These are phyloP conservation scores for Xylariomycetidae sp. DNA, from an alignment of 2,329 filamentous ascomycete species.

Conservation along the genomic window DNA sequence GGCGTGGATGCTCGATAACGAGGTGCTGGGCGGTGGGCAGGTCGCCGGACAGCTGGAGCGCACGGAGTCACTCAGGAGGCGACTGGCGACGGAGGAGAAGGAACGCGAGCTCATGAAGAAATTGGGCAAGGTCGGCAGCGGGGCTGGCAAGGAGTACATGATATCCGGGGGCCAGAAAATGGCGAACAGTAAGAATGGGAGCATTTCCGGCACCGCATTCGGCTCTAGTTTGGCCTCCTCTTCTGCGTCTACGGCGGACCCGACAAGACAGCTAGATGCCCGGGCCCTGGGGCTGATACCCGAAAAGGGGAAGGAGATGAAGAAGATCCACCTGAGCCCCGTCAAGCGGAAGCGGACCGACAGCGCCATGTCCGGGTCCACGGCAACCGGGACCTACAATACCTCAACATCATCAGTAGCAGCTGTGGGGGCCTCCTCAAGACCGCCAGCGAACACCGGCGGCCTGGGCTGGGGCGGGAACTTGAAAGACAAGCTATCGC, in stretches of 20 bases:
- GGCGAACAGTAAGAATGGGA: slow-evolving; percentile 6
- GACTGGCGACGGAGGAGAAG: slow-evolving; percentile 62
- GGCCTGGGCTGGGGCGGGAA: slow-evolving; percentile 54
- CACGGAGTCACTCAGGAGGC: slow-evolving; percentile 61
- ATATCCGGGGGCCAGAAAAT: slow-evolving; percentile 25
- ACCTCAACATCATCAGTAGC: slow-evolving; percentile 9
- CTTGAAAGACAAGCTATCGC: slow-evolving; percentile 51
- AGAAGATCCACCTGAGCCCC: slow-evolving; percentile 52
- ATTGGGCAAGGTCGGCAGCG: slow-evolving; percentile 59
- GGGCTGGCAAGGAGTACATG: slow-evolving; percentile 70
- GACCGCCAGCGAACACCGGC: no score
- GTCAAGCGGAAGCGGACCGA: slow-evolving; percentile 58
- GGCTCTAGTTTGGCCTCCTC: slow-evolving; percentile 7
- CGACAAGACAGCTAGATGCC: slow-evolving; percentile 36
- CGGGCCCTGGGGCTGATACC: slow-evolving; percentile 38
- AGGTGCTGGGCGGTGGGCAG: slow-evolving; percentile 36
- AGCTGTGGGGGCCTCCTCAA: no score
- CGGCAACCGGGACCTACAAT: slow-evolving; percentile 1
- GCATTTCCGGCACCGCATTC: slow-evolving; percentile 1
- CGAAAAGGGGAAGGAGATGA: slow-evolving; percentile 31
- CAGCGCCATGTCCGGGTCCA: slow-evolving; percentile 35
- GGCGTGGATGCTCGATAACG: slow-evolving; percentile 61
- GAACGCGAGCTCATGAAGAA: slow-evolving; percentile 69
- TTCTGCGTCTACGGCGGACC: slow-evolving; percentile 13
- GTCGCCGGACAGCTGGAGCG: slow-evolving; percentile 55